Conservation (phyloP, 108 stramenopile species). For the Chaetoceros tenuissimus region DNA sequence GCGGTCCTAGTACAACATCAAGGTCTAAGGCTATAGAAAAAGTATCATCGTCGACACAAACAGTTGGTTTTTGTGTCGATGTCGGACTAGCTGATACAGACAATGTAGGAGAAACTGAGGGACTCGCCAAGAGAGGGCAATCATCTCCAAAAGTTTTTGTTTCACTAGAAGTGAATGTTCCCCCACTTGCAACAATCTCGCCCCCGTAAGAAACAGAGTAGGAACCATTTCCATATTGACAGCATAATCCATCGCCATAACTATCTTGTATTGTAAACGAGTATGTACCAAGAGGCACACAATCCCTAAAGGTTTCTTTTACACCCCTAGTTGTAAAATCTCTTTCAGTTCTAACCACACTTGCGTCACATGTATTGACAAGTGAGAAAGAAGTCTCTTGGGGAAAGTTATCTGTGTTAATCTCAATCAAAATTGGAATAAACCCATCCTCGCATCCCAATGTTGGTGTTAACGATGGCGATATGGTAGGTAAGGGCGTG, state of each 20-base stretch:
- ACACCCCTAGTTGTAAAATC: not conserved
- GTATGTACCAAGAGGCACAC: constrained; percentile 5
- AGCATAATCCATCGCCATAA: constrained; percentile 36
- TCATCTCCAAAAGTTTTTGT: not conserved
- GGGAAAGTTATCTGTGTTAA: not conserved
- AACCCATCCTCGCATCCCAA: too few species aligned
- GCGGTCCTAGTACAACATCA: too few species aligned
- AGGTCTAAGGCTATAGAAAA: too few species aligned
- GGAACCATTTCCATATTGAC: constrained; percentile 17
- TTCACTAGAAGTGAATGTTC: not conserved
- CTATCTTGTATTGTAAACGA: constrained; percentile 22
- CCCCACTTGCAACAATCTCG: not conserved
- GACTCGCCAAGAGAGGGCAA: too few species aligned
- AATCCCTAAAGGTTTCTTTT: not conserved
- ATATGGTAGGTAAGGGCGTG: not conserved
- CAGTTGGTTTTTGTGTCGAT: too few species aligned
- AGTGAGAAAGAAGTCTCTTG: not conserved
- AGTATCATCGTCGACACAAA: too few species aligned
- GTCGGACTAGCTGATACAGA: too few species aligned
- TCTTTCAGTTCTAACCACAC: not conserved
- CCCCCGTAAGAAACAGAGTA: constrained; percentile 6
- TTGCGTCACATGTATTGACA: not conserved
- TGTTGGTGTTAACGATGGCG: not conserved
- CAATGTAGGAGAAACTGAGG: too few species aligned
- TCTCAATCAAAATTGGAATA: too few species aligned